phyloP scores from a whole-genome alignment of 192 early-diverging fungal species.

The Coemansia sp. region DNA sequence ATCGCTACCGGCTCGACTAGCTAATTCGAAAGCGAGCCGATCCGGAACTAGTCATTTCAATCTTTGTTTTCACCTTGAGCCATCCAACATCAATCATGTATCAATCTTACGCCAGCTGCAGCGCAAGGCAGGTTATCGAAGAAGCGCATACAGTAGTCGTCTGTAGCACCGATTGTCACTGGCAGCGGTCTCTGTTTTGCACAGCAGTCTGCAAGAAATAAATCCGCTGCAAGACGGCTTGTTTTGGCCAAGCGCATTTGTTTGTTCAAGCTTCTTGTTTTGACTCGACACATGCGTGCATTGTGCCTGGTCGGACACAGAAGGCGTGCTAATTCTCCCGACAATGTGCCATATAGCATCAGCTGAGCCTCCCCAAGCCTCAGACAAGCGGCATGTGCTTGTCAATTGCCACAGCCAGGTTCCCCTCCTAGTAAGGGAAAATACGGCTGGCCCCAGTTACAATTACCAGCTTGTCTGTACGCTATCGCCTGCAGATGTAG shows the following conservation, averaged over 20 bases:
- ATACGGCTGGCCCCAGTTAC: neutral
- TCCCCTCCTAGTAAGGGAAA: neutral
- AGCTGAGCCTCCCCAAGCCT: conserved; percentile 1
- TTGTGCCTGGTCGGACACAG: neutral
- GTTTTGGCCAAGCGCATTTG: neutral
- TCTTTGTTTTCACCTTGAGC: neutral
- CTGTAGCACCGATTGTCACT: neutral
- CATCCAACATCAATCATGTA: conserved; percentile 1
- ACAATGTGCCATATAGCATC: neutral
- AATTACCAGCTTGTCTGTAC: neutral
- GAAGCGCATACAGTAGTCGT: neutral
- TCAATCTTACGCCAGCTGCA: neutral
- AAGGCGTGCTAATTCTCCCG: neutral
- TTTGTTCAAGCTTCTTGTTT: neutral
- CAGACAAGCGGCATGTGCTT: neutral
- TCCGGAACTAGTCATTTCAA: neutral
- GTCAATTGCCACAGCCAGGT: neutral
- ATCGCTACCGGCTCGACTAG: neutral
- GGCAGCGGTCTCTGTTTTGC: neutral
- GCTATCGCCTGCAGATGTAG: neutral
- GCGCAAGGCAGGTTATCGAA: neutral
- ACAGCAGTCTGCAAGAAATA: neutral
- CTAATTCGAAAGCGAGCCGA: neutral
- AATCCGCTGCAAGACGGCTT: neutral
- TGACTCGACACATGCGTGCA: neutral